Base-by-base conservation (phyloP, 1,284 basidiomycete genomes). In the Boletus holoroseus region DNA sequence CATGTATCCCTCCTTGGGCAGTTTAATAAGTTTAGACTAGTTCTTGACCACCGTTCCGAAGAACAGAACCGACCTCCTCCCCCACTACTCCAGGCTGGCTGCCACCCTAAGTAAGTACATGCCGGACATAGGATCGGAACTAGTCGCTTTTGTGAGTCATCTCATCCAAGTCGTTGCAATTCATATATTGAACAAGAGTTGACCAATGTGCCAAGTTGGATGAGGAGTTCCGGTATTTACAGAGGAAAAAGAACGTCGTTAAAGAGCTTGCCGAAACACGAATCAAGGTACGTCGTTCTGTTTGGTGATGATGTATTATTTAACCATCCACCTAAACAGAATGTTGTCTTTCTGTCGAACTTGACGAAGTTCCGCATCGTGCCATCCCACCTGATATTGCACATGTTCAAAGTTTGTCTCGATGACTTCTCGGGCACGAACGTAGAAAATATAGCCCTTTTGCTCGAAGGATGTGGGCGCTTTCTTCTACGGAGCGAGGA, bases 301-400 rank as follows among this genome's bases (percentile, higher is more conserved):
- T 18, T 42, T 36, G 13, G 31, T 27, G 52, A 31, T 15, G 13
- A 22, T 7, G 16, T 26, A 2, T 30, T 47, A 32, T 36, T 40
- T 5, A n/a, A 24, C 24, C 15, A 22, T 7, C 15, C 35, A 30
- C 41, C 46, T 31, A 35, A 45, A 40, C 64, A 95, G 91, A 99
- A 98, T 62, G 81, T 91, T 28, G 79, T 83, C 13, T 99, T 89
- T 73, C 70, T 95, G 49, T 89, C 90, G 3, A 96, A 91, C 67
- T 73, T 99, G 61, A 94, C 94, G 28, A 99, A 99, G 71, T 99
- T 99, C 72, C 77, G 81, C 39, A 83, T 99, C n/a, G 89, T 96
- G 7, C 94, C 93, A 8, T 76, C 87, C 0, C 93, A 98, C 67
- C 76, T 94, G 50, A 94, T 98, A 61, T 75, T 99, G 44, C 94